Percentiles rank a stretch among this genome's conserved stretches.
Evolutionary conservation across 345 rosid species (phyloP).

Genomic region (Alliaria petiolata): DNA sequence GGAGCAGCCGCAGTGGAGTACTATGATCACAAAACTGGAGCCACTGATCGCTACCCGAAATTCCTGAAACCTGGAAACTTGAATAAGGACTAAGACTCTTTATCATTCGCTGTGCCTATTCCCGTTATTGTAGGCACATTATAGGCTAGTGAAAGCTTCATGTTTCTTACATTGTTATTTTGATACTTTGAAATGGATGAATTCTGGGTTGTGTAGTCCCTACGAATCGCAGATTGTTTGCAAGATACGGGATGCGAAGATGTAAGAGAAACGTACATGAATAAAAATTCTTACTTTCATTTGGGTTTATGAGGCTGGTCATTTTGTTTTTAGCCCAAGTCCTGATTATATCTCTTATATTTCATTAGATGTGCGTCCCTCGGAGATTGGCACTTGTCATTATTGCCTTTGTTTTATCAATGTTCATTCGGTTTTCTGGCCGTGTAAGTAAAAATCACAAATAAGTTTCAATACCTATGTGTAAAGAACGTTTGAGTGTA

Average conservation of each 20-base stretch:
- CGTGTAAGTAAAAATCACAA: background rate
- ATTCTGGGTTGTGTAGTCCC: background rate
- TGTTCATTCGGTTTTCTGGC: background rate
- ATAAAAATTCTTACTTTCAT: background rate
- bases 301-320: background rate
- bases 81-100: conserved; percentile 38
- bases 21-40: conserved; percentile 62
- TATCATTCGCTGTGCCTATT: background rate
- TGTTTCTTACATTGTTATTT: background rate
- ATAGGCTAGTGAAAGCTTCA: background rate
- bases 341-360: background rate
- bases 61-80: conserved; percentile 43
- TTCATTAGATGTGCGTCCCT: background rate
- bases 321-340: background rate
- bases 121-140: no score
- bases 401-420: no score
- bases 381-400: background rate
- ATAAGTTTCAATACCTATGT: no score
- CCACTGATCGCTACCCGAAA: conserved; percentile 52
- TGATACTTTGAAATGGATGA: background rate
- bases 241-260: background rate
- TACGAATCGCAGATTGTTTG: conserved; percentile 5
- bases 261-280: conserved; percentile 6
- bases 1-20: conserved; percentile 91
- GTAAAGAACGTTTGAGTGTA: background rate